Percentiles rank a stretch among this genome's conserved stretches.
Evolutionary conservation across 108 stramenopile species (phyloP).

Genomic region (Cyclostephanos tholiformis): DNA sequence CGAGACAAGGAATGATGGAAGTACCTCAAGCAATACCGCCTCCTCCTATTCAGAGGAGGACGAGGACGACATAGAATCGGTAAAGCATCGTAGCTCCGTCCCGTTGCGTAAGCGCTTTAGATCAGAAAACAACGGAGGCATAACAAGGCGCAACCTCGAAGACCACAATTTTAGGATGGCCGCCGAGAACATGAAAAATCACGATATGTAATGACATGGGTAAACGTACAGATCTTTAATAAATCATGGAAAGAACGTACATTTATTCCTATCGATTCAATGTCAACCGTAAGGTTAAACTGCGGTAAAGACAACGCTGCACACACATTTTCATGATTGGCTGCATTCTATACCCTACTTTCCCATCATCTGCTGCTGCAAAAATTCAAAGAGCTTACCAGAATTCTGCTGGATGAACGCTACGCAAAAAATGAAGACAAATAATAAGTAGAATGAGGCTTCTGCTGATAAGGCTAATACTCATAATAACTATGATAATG

Average conservation of each 20-base stretch:
- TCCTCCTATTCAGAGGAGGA: constrained; percentile 34
- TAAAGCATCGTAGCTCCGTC: constrained; percentile 4
- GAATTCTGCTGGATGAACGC: constrained; percentile 46
- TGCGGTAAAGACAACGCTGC: too few species aligned
- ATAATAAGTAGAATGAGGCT: too few species aligned
- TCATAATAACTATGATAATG: too few species aligned
- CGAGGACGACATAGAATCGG: constrained; percentile 1
- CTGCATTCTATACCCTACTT: neutral
- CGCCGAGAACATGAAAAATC: constrained; percentile 12
- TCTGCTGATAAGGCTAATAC: too few species aligned
- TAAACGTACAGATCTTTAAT: too few species aligned
- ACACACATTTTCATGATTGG: neutral
- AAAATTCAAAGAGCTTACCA: constrained; percentile 31
- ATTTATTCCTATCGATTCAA: too few species aligned
- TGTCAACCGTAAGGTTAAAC: too few species aligned
- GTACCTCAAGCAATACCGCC: constrained; percentile 31
- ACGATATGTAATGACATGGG: neutral
- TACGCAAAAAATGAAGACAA: too few species aligned
- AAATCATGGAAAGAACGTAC: too few species aligned
- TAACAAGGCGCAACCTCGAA: constrained; percentile 21
- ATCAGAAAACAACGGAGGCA: constrained; percentile 2
- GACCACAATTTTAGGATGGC: constrained; percentile 31
- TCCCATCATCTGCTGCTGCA: constrained; percentile 8
- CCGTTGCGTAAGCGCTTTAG: constrained; percentile 39
- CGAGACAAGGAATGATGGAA: constrained; percentile 21